Percentiles rank a stretch among this genome's conserved stretches.
Conservation (phyloP, 306 rosid species). For the Macrotyloma uniflorum region DNA sequence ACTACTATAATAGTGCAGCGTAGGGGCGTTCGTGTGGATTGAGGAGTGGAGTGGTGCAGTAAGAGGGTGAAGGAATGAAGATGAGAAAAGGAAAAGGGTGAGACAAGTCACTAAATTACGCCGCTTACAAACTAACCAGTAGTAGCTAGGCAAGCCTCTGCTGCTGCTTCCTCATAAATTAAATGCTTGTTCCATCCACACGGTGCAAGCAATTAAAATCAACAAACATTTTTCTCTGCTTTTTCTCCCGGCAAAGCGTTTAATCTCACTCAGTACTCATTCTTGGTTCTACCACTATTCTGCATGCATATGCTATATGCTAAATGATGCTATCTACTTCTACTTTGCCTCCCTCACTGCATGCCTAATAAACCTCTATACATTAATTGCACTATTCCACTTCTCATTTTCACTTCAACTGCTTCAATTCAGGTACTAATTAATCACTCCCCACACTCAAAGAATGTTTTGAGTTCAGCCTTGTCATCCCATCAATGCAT, state of each 20-base stretch:
- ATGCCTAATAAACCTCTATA: background rate
- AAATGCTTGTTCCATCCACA: slow-evolving; percentile 26
- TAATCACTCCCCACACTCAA: background rate
- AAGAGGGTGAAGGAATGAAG: background rate
- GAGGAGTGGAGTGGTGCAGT: background rate
- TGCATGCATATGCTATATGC: background rate
- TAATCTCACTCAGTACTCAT: background rate
- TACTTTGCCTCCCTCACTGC: background rate
- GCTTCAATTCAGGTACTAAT: background rate
- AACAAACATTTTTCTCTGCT: background rate
- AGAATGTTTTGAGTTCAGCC: background rate
- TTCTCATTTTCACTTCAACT: background rate
- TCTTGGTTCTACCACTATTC: background rate
- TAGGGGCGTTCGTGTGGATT: background rate
- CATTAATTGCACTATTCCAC: background rate
- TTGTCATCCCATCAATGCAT: background rate
- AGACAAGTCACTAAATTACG: slow-evolving; percentile 22
- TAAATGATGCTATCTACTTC: background rate
- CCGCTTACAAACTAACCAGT: background rate
- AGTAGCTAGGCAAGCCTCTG: background rate
- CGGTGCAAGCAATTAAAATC: slow-evolving; percentile 29
- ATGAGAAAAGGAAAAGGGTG: background rate
- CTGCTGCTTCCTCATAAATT: background rate
- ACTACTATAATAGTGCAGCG: background rate
- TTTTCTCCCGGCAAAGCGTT: background rate